These are phyloP conservation scores for Flaveria brownii DNA, from an alignment of 129 eudicot genomes.

Conservation along the genomic window DNA sequence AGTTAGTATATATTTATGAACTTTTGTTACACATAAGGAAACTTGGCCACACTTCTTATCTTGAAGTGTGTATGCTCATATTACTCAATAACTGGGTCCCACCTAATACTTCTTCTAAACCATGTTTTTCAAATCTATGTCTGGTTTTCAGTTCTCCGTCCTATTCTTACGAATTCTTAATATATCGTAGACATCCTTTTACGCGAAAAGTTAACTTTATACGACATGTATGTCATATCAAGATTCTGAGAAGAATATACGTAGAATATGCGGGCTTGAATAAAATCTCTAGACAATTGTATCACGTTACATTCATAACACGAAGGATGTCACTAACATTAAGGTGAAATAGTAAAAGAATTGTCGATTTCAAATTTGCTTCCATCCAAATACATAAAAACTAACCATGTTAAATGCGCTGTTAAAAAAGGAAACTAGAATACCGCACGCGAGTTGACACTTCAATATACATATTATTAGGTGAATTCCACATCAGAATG, in stretches of 20 bases:
- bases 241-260: conserved; percentile 19
- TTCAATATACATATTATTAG: conserved; percentile 37
- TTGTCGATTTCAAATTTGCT: conserved; percentile 12
- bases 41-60: conserved; percentile 27
- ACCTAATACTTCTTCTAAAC: background rate
- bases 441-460: conserved; percentile 21
- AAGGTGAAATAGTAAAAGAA: conserved; percentile 21
- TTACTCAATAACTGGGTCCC: conserved; percentile 32
- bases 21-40: conserved; percentile 33
- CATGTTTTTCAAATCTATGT: conserved; percentile 22
- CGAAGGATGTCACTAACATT: conserved; percentile 9
- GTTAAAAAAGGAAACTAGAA: conserved; percentile 24
- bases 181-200: background rate
- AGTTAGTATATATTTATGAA: conserved; percentile 26
- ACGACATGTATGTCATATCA: conserved; percentile 14
- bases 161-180: background rate
- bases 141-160: background rate
- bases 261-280: conserved; percentile 2
- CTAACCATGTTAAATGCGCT: conserved; percentile 14
- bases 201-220: conserved; percentile 19
- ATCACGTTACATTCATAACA: conserved; percentile 23
- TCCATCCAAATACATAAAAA: conserved; percentile 16
- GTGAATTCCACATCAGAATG: conserved; percentile 37
- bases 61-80: conserved; percentile 29
- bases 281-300: conserved; percentile 12